Conservation (phyloP, 257 asterid genomes). For the Ajuga chamaepitys region DNA sequence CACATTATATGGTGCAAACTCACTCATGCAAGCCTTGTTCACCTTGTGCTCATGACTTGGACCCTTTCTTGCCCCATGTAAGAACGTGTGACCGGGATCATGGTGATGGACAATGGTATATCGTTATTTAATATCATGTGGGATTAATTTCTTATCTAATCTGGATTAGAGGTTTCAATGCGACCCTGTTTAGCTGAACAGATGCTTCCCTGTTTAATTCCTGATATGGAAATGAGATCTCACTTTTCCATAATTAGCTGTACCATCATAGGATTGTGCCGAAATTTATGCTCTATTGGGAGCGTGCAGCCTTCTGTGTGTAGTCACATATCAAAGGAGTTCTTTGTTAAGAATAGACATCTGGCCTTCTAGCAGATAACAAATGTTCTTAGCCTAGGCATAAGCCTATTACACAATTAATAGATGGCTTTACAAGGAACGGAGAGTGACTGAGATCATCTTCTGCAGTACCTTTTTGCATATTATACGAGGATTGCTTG, state of each 20-base stretch:
- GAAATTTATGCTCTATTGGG: neutral
- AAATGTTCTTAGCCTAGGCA: neutral
- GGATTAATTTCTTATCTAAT: neutral
- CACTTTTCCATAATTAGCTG: neutral
- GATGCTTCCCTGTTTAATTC: no score
- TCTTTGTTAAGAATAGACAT: neutral
- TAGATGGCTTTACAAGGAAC: neutral
- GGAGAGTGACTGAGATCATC: neutral
- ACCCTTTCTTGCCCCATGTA: neutral
- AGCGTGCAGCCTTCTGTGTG: neutral
- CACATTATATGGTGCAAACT: neutral
- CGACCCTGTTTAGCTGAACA: no score
- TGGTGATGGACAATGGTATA: no score
- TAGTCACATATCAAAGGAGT: neutral
- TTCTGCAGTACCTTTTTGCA: neutral
- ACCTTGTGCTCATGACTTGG: neutral
- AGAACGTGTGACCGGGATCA: neutral
- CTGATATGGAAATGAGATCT: neutral
- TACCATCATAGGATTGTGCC: neutral
- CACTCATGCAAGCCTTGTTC: neutral
- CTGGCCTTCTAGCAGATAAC: neutral
- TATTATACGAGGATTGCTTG: neutral
- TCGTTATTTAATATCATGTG: no score
- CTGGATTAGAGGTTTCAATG: no score
- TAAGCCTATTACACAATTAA: neutral